Evolutionary conservation across 176 grass and related monocot genomes (phyloP), one percentile per base, ranked within the genome.

Genomic region (Phoenix roebelenii): DNA sequence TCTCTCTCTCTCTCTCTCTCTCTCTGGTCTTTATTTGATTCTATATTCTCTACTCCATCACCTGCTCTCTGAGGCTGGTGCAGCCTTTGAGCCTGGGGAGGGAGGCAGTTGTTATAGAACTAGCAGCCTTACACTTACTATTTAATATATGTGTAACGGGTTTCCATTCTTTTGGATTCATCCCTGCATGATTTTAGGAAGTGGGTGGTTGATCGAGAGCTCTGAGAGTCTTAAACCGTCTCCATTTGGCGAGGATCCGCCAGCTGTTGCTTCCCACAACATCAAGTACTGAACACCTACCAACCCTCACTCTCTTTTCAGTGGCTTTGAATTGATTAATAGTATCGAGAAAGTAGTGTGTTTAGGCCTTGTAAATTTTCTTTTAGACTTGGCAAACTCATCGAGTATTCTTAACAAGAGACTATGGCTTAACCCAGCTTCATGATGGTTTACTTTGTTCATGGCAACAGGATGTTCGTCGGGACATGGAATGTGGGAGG

Each of bases 401-500:
- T 44, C 12, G 3, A 44, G 35, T 14, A 44, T 44, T 14, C 35
- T 44, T 44, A 12, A 44, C 35, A 44, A 44, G 35, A 44, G 16
- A 10, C 16, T 5, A 25, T 51, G 49, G 49, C 7, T 44, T 12
- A 44, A 44, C 35, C 1, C 35, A 44, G 35, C 35, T 44, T 44
- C 10, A 44, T 44, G 35, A 12, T 44, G 7, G 7, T 44, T 44
- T 44, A 44, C 35, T 51, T 25, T 4, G 55, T 12, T 50, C 0
- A 72, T 62, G 22, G 35, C 19, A 57, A 7, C 79, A 97, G 92
- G 59, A 57, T 88, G 58, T 72, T 85, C 44, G 81, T 91, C 16
- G 92, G 92, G 66, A 97, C 92, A 22, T 97, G 92, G 92, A 97
- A 97, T 61, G 87, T 97, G 15, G 92, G 86, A 63, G 92, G 92